These are phyloP conservation scores for Eruca vesicaria DNA, from an alignment of 441 rosid species.

Conservation along the genomic window DNA sequence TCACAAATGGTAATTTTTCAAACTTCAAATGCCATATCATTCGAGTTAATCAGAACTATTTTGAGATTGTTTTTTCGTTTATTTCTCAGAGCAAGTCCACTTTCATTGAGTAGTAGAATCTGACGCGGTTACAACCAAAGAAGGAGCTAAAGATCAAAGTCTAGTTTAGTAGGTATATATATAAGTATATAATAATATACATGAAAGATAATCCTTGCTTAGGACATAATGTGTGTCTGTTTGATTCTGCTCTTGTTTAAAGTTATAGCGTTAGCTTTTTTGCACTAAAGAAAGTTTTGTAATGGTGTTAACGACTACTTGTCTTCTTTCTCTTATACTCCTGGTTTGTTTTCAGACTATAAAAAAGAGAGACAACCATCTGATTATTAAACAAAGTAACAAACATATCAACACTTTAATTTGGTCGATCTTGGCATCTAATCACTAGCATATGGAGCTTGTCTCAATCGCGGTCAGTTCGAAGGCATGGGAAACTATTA, in stretches of 20 bases:
- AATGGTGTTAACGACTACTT: background rate
- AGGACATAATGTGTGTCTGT: constrained; percentile 1
- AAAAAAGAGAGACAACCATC: background rate
- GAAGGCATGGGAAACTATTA: background rate
- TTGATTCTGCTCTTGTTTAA: background rate
- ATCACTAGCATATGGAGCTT: background rate
- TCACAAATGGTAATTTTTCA: constrained; percentile 46
- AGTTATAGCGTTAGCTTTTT: background rate
- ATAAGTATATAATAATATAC: background rate
- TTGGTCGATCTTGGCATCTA: background rate
- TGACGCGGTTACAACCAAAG: constrained; percentile 36
- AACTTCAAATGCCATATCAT: background rate
- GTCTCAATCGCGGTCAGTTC: background rate
- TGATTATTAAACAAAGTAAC: background rate
- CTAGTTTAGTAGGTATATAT: background rate
- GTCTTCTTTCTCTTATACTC: background rate
- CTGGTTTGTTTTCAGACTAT: background rate
- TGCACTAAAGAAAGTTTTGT: constrained; percentile 3
- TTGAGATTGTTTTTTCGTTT: background rate
- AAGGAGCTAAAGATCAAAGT: constrained; percentile 17
- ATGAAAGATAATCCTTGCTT: background rate
- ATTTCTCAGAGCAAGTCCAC: constrained; percentile 12
- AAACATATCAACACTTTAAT: background rate
- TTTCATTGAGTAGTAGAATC: constrained; percentile 29
- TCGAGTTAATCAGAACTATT: background rate